Evolutionary conservation across 129 eudicot genomes (phyloP).

Genomic region (Pulicaria dysenterica): DNA sequence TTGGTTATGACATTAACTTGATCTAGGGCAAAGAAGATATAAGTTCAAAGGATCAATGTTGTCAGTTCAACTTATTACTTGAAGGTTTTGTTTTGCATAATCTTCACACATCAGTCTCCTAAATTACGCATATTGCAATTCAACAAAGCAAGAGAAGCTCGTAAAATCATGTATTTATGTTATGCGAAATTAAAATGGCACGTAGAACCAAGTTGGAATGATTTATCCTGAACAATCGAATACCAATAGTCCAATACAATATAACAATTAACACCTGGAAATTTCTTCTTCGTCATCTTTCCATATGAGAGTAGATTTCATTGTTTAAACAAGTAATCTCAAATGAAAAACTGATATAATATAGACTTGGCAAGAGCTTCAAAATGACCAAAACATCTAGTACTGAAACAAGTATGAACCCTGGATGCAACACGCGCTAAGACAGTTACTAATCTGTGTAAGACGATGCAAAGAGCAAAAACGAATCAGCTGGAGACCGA

Average conservation of each 20-base stretch:
- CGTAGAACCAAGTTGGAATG: too few relatives aligned
- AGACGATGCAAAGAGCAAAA: slow-evolving; percentile 4
- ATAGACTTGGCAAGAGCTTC: too few relatives aligned
- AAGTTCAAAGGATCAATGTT: slow-evolving; percentile 13
- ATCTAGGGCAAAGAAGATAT: background rate
- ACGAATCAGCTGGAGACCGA: slow-evolving; percentile 6
- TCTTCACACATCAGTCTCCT: background rate
- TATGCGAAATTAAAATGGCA: too few relatives aligned
- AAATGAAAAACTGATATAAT: slow-evolving; percentile 6
- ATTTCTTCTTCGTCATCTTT: too few relatives aligned
- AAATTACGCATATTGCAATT: background rate
- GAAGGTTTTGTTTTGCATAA: background rate
- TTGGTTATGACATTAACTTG: slow-evolving; percentile 9
- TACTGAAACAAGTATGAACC: background rate
- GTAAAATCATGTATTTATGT: too few relatives aligned
- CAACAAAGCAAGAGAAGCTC: too few relatives aligned
- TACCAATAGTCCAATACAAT: too few relatives aligned
- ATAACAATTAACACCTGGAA: background rate
- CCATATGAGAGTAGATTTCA: slow-evolving; percentile 13
- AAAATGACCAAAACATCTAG: too few relatives aligned
- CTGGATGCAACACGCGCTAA: background rate
- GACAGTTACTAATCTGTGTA: background rate
- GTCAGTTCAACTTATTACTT: slow-evolving; percentile 5
- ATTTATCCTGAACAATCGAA: too few relatives aligned
- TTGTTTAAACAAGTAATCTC: background rate